These are phyloP conservation scores for Ciborinia camelliae DNA, from an alignment of 2,329 filamentous ascomycete species.

Conservation along the genomic window DNA sequence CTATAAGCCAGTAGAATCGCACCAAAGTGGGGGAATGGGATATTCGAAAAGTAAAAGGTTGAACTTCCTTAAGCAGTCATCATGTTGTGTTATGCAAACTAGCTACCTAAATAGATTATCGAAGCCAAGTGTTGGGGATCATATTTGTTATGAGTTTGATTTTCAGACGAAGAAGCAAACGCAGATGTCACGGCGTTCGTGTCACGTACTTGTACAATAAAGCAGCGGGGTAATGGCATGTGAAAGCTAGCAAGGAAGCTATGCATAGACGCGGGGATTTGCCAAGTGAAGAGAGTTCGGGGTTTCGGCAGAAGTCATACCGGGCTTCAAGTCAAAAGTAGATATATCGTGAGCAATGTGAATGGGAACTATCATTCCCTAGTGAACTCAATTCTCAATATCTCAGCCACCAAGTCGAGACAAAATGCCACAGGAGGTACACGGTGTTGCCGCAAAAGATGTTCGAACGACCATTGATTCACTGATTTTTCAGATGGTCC, in stretches of 20 bases:
- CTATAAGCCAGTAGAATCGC: not conserved
- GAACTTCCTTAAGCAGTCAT: not conserved
- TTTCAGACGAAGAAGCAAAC: not conserved
- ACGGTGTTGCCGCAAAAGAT: slow-evolving; percentile 47
- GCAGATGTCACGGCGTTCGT: too few relatives aligned
- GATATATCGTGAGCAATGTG: not conserved
- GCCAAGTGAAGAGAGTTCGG: slow-evolving; percentile 1
- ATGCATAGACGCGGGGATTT: slow-evolving; percentile 6
- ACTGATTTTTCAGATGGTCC: slow-evolving; percentile 70
- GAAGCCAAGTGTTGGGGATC: not conserved
- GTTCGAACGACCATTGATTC: slow-evolving; percentile 55
- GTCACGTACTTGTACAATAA: too few relatives aligned
- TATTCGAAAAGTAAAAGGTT: not conserved
- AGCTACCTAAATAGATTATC: not conserved
- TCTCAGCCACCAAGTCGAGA: not conserved
- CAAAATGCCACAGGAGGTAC: slow-evolving; percentile 19
- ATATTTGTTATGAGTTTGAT: too few relatives aligned
- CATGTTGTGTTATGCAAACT: too few relatives aligned
- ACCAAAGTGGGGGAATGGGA: not conserved
- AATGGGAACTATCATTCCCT: not conserved
- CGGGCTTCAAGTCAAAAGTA: not conserved
- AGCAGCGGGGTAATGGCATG: not conserved
- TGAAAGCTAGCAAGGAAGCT: slow-evolving; percentile 6
- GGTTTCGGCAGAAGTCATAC: slow-evolving; percentile 1
- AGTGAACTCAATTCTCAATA: not conserved